Evolutionary conservation across 2,329 filamentous ascomycete genomes (phyloP).

Genomic region (Lasiodiplodia sp.): DNA sequence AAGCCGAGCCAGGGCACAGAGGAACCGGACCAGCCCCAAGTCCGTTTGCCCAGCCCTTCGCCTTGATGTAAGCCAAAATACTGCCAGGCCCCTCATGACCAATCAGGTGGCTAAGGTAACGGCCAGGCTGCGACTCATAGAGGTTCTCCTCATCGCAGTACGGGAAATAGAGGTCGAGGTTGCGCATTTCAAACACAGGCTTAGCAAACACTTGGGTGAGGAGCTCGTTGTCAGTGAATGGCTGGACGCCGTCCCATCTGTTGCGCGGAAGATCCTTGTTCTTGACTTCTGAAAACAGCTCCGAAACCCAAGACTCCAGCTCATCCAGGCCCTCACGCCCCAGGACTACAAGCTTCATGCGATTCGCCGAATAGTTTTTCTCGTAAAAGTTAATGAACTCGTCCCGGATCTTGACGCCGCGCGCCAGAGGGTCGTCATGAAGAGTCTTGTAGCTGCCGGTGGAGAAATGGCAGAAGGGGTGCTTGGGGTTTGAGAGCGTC

Average conservation of each 20-base stretch:
- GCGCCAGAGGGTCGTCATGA: slow-evolving; percentile 79
- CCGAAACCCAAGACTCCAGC: slow-evolving; percentile 81
- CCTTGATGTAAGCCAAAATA: slow-evolving; percentile 88
- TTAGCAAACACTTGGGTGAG: slow-evolving; percentile 82
- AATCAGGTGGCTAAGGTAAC: slow-evolving; percentile 87
- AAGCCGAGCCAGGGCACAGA: slow-evolving; percentile 79
- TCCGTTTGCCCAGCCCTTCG: slow-evolving; percentile 86
- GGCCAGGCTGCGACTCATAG: slow-evolving; percentile 81
- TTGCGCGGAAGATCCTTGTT: slow-evolving; percentile 80
- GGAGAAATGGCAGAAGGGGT: slow-evolving; percentile 90
- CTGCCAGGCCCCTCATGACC: slow-evolving; percentile 94
- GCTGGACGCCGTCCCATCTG: slow-evolving; percentile 69
- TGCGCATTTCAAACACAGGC: slow-evolving; percentile 86
- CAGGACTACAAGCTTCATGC: slow-evolving; percentile 89
- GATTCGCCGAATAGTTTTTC: slow-evolving; percentile 89
- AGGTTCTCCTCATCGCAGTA: slow-evolving; percentile 84
- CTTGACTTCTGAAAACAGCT: slow-evolving; percentile 80
- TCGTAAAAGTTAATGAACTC: slow-evolving; percentile 94
- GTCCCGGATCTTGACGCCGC: slow-evolving; percentile 83
- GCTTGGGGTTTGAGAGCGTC: slow-evolving; percentile 82
- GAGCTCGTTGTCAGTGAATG: slow-evolving; percentile 67
- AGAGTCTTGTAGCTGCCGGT: slow-evolving; percentile 88
- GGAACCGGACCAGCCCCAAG: slow-evolving; percentile 78
- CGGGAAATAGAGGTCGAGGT: slow-evolving; percentile 81
- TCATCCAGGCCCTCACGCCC: slow-evolving; percentile 83